Conservation (phyloP, 495 filamentous ascomycete species). For the Aspergillus wentii region DNA sequence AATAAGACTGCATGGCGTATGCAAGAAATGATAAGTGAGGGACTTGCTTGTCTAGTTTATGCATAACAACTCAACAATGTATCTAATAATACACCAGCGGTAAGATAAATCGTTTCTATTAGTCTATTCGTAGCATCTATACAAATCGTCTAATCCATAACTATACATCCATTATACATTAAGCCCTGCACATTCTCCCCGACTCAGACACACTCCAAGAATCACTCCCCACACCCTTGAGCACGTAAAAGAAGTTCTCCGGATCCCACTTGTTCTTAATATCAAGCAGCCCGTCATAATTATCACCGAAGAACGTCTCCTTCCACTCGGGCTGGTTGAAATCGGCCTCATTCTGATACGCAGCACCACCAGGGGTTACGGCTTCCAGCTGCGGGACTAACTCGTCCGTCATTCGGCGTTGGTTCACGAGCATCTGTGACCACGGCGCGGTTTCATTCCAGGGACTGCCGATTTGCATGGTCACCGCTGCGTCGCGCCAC, state of each 20-base stretch:
- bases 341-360: conserved; percentile 36
- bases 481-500: conserved; percentile 16
- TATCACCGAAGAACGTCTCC: conserved; percentile 50
- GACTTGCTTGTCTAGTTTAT: no score
- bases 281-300: conserved; percentile 41
- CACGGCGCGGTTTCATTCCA: conserved; percentile 6
- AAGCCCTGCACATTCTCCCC: no score
- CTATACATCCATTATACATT: no score
- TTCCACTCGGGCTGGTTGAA: conserved; percentile 52
- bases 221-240: conserved; percentile 18
- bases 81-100: no score
- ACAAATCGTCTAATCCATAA: no score
- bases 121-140: no score
- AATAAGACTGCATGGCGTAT: no score
- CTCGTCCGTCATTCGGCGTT: conserved; percentile 11
- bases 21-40: no score
- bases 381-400: conserved; percentile 18
- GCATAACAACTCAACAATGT: no score
- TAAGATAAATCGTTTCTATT: no score
- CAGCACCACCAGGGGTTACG: conserved; percentile 15
- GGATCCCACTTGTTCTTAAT: conserved; percentile 53
- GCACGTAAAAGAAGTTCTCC: conserved; percentile 33
- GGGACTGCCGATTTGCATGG: conserved; percentile 9
- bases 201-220: no score
- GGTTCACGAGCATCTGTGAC: conserved; percentile 1